Conservation (phyloP, 768 basidiomycete genomes). For the Serendipita indica region DNA sequence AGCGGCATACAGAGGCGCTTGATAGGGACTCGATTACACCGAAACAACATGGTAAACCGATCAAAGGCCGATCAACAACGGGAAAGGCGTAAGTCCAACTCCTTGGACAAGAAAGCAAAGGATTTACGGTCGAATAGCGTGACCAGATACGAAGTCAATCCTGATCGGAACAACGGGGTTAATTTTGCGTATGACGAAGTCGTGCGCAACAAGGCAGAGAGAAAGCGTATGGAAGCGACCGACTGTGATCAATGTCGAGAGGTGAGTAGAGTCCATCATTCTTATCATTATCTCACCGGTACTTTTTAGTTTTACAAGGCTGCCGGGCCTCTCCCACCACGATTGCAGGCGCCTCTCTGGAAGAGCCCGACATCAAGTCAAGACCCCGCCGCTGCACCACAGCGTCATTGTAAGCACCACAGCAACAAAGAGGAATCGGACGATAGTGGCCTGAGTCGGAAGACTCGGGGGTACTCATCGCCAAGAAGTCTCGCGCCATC, state of each 20-base stretch:
- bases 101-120: too few relatives aligned
- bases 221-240: background rate
- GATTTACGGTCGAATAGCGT: too few relatives aligned
- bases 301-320: slow-evolving; percentile 4
- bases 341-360: background rate
- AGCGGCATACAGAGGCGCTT: background rate
- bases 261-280: background rate
- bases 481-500: background rate
- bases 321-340: background rate
- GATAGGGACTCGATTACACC: background rate
- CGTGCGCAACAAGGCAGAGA: background rate
- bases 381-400: background rate
- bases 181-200: background rate
- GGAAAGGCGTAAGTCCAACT: background rate
- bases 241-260: background rate
- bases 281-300: background rate
- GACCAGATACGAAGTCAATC: background rate
- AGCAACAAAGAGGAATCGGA: background rate
- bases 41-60: background rate
- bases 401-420: background rate
- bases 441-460: background rate
- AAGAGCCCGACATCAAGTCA: background rate
- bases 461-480: background rate
- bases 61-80: background rate
- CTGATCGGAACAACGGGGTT: background rate